Evolutionary conservation across 192 early-diverging fungal species (phyloP).

Genomic region (Umbelopsis vinacea): DNA sequence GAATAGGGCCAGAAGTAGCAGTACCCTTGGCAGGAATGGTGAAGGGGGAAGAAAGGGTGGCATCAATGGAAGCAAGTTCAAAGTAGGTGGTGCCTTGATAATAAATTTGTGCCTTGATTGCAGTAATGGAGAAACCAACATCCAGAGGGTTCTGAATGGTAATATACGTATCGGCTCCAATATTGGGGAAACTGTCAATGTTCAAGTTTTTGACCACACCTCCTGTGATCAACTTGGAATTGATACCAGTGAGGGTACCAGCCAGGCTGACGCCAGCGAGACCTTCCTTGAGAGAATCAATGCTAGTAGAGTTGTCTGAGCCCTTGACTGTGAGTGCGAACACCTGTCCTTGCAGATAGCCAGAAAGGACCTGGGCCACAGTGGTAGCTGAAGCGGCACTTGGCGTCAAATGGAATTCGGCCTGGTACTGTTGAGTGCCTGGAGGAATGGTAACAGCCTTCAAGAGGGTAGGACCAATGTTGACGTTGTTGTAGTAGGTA

Average conservation of each 20-base stretch:
- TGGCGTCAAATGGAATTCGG: constrained; percentile 45
- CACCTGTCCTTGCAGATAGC: constrained; percentile 44
- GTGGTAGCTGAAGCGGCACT: constrained; percentile 29
- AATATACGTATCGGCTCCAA: constrained; percentile 19
- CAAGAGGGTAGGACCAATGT: constrained; percentile 48
- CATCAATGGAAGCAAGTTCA: constrained; percentile 25
- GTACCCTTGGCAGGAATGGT: constrained; percentile 22
- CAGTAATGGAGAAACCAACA: constrained; percentile 18
- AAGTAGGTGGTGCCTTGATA: neutral
- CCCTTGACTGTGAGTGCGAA: constrained; percentile 49
- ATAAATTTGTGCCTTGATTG: constrained; percentile 18
- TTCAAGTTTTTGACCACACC: constrained; percentile 19
- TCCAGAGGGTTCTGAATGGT: constrained; percentile 33
- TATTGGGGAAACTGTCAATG: neutral
- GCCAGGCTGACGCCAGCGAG: constrained; percentile 44
- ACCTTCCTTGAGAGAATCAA: constrained; percentile 49
- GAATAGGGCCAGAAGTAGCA: constrained; percentile 5
- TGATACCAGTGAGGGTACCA: constrained; percentile 48
- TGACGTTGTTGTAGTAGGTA: constrained; percentile 39
- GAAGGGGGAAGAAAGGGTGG: neutral
- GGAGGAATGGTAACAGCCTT: constrained; percentile 44
- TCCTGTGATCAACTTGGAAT: constrained; percentile 42
- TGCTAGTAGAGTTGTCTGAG: constrained; percentile 36
- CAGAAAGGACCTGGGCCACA: constrained; percentile 41
- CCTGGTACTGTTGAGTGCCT: constrained; percentile 44